Evolutionary conservation across 176 grass and related monocot species (phyloP).

Genomic region (Oryza brachyantha): DNA sequence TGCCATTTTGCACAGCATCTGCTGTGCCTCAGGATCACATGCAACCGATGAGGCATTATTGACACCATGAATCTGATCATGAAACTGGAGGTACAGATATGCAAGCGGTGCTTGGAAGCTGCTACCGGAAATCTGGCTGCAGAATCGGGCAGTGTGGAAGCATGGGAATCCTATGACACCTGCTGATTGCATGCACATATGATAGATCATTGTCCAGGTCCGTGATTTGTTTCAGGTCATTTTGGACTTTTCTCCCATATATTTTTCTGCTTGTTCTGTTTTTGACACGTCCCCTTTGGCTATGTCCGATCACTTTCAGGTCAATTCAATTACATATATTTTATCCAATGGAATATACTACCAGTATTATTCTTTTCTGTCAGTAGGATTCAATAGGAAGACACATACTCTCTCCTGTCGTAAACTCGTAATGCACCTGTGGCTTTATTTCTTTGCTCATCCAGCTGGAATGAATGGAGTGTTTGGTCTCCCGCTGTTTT

Average conservation of each 20-base stretch:
- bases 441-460: neutral
- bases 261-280: neutral
- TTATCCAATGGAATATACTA: neutral
- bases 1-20: neutral
- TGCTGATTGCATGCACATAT: slow-evolving; percentile 13
- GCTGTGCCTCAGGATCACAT: slow-evolving; percentile 24
- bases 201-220: slow-evolving; percentile 15
- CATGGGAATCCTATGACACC: slow-evolving; percentile 16
- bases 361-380: neutral
- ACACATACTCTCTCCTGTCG: neutral
- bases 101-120: slow-evolving; percentile 36
- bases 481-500: neutral
- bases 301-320: slow-evolving; percentile 22
- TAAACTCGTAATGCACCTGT: neutral
- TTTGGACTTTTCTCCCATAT: slow-evolving; percentile 23
- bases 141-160: slow-evolving; percentile 30
- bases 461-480: neutral
- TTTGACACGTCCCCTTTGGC: neutral
- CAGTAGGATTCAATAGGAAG: neutral
- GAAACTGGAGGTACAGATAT: slow-evolving; percentile 14
- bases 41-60: slow-evolving; percentile 29
- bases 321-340: slow-evolving; percentile 8
- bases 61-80: slow-evolving; percentile 18
- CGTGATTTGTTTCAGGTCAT: slow-evolving; percentile 17
- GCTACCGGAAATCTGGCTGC: slow-evolving; percentile 31